These are phyloP conservation scores for Ehretia macrophylla DNA, from an alignment of 257 asterid genomes.

Conservation along the genomic window DNA sequence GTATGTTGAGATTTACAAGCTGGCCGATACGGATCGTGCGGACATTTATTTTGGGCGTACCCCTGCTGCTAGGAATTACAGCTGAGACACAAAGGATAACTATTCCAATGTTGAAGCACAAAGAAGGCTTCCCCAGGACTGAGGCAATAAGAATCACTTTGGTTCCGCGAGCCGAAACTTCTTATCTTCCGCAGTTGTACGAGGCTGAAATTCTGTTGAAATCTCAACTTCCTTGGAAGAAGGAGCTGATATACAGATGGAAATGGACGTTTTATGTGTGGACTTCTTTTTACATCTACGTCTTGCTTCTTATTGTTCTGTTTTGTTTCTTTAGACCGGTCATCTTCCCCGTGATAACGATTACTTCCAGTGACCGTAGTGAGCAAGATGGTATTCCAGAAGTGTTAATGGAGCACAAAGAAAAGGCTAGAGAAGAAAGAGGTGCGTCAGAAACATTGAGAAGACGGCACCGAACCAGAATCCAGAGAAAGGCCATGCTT, in stretches of 20 bases:
- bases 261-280: conserved; percentile 65
- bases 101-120: conserved; percentile 53
- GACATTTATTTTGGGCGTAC: conserved; percentile 54
- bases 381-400: conserved; percentile 7
- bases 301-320: conserved; percentile 34
- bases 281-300: conserved; percentile 48
- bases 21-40: conserved; percentile 62
- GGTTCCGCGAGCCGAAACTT: conserved; percentile 61
- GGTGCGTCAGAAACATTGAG: conserved; percentile 27
- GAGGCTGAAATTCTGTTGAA: conserved; percentile 42
- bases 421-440: conserved; percentile 15
- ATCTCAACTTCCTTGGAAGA: conserved; percentile 59
- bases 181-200: conserved; percentile 59
- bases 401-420: conserved; percentile 13
- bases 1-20: conserved; percentile 63
- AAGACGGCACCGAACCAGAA: conserved; percentile 46
- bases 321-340: conserved; percentile 47
- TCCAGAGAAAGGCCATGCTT: conserved; percentile 50
- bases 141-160: conserved; percentile 44
- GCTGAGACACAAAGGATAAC: conserved; percentile 52
- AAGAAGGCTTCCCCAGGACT: conserved; percentile 46
- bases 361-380: background rate
- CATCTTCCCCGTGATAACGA: conserved; percentile 26
- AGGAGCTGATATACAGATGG: conserved; percentile 59
- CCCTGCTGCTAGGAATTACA: conserved; percentile 52